A percentile compares a stretch with the other conserved stretches of the same genome.
Conservation (phyloP, 2,329 filamentous ascomycete species). For the Dothideomycetes sp. region DNA sequence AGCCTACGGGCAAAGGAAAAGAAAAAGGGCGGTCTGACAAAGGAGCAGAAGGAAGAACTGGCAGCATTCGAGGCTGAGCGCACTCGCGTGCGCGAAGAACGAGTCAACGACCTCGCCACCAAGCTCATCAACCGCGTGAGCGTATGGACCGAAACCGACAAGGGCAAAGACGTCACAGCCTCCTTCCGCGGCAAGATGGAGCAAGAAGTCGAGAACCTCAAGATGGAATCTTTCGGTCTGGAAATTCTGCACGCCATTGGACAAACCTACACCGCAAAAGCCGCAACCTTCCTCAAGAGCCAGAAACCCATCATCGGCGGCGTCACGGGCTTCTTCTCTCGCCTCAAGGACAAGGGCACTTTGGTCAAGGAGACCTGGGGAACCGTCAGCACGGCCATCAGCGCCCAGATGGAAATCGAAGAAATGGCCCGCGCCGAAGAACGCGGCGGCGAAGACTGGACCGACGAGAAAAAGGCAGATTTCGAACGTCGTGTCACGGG, state of each 20-base stretch:
- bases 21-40: conserved; percentile 77
- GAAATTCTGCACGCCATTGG: conserved; percentile 96
- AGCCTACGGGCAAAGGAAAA: conserved; percentile 72
- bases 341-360: conserved; percentile 91
- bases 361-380: conserved; percentile 98
- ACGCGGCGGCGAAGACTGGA: conserved; percentile 93
- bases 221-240: conserved; percentile 97
- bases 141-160: conserved; percentile 96
- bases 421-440: conserved; percentile 97
- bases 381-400: conserved; percentile 90
- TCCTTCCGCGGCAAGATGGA: conserved; percentile 92
- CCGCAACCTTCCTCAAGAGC: conserved; percentile 76
- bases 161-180: conserved; percentile 68
- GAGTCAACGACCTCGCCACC: conserved; percentile 70
- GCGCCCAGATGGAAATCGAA: conserved; percentile 97
- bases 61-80: conserved; percentile 83
- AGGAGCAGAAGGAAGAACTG: conserved; percentile 89
- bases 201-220: conserved; percentile 92
- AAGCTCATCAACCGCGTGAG: conserved; percentile 86
- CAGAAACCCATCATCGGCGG: conserved; percentile 81
- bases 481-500: conserved; percentile 93
- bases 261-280: conserved; percentile 80
- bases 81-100: conserved; percentile 73
- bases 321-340: conserved; percentile 87
- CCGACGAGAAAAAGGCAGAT: conserved; percentile 90